Evolutionary conservation across 192 early-diverging fungal species (phyloP), one percentile per base, ranked within the genome.

Genomic region (Coemansia sp.): DNA sequence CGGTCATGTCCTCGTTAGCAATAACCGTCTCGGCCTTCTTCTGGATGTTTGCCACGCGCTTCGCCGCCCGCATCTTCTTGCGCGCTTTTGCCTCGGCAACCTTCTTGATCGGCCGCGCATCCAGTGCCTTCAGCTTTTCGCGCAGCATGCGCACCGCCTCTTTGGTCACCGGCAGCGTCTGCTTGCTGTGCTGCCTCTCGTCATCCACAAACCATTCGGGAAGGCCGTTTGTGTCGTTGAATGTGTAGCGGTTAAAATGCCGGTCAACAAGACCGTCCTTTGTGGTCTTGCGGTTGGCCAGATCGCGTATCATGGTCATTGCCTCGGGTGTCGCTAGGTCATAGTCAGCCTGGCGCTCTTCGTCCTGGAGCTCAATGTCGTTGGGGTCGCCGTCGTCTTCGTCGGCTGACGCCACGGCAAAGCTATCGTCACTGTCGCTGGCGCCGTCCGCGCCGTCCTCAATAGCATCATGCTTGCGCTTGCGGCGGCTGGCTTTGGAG

Each of bases 61-160:
- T 84, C 20, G 83, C 68, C 1, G 83, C 82, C 51, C 87, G 81
- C 66, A 90, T 77, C 85, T 95, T 91, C 82, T 99, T 96, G 45
- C 97, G 82, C 36, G 90, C 93, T 76, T 94, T 97, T 39, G 97
- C 97, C 79, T 99, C 97, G 8, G 93, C 94, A 29, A 99, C 87
- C 83, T 97, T 99, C 74, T 99, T 99, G 75, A 99, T 99, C 17
- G 97, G 94, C 20, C 95, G 88, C 3, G 93, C 97, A 69, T 99
- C 88, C 58, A 99, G 79, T 17, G 90, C 93, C 74, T 83, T 84
- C 49, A 92, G 80, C 54, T 86, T 84, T 40, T 93, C 86, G 54
- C 80, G 72, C 54, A 99, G 84, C 44, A 90, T 82, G 26, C 87
- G 72, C 9, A 95, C 86, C 3, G 97, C 94, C 79, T 99, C 97